These are phyloP conservation scores for Gossypium aridum DNA, from an alignment of 441 rosid species.

Conservation along the genomic window DNA sequence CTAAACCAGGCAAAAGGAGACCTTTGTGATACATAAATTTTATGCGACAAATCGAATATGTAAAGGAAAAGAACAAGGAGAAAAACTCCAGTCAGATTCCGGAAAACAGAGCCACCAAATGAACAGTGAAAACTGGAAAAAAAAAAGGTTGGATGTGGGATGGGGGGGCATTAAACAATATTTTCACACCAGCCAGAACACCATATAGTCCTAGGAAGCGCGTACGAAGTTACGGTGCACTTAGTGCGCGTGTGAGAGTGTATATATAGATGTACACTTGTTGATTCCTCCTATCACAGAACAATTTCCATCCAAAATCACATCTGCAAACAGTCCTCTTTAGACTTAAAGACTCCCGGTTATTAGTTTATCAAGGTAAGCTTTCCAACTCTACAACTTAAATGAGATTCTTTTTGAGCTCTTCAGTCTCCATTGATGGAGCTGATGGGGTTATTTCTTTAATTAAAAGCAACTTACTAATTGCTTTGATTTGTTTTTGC, in stretches of 20 bases:
- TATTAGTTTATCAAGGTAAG: not conserved
- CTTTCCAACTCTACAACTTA: not conserved
- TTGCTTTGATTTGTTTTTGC: conserved; percentile 1
- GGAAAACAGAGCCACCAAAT: conserved; percentile 1
- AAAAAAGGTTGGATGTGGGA: not conserved
- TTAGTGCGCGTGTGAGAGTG: not conserved
- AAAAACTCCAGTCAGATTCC: not conserved
- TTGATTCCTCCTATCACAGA: not conserved
- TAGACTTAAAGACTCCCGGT: not conserved
- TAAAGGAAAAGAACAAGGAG: too few species aligned
- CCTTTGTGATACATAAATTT: too few species aligned
- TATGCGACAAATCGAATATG: too few species aligned
- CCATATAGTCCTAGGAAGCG: not conserved
- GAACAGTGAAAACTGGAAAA: not conserved
- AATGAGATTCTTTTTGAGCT: too few species aligned
- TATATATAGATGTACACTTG: not conserved
- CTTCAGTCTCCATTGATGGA: too few species aligned
- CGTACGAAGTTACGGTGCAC: not conserved
- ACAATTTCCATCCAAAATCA: not conserved
- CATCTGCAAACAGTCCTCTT: not conserved
- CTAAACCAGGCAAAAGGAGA: too few species aligned
- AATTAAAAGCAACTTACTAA: not conserved
- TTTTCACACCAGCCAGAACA: conserved; percentile 22
- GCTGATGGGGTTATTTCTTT: too few species aligned
- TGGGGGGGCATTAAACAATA: not conserved